These are phyloP conservation scores for Rubroshorea leprosula DNA, from an alignment of 345 rosid species.

Conservation along the genomic window DNA sequence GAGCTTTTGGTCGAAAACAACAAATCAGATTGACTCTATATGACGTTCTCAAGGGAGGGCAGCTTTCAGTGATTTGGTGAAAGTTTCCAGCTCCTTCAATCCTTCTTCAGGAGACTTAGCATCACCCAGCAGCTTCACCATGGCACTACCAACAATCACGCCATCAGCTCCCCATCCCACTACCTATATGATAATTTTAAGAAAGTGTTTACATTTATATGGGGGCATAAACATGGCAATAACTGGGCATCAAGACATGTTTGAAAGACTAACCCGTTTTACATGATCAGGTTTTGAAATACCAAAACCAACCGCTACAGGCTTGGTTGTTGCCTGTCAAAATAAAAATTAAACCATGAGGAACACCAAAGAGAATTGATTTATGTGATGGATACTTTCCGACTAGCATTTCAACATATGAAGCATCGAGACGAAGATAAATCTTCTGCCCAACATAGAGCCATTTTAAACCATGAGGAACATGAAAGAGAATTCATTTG, in stretches of 20 bases:
- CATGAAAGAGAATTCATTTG: too few species aligned
- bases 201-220: too few species aligned
- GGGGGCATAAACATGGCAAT: not conserved
- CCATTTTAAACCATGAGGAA: too few species aligned
- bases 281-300: conserved; percentile 80
- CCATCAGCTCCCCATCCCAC: conserved; percentile 93
- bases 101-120: conserved; percentile 74
- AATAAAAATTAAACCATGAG: too few species aligned
- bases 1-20: too few species aligned
- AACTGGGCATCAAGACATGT: not conserved
- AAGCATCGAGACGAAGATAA: too few species aligned
- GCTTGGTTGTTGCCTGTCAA: conserved; percentile 54
- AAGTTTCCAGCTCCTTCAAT: conserved; percentile 50
- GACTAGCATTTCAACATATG: too few species aligned
- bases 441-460: too few species aligned
- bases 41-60: conserved; percentile 46
- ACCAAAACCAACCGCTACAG: conserved; percentile 81
- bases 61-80: conserved; percentile 57
- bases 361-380: too few species aligned
- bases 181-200: conserved; percentile 27
- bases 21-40: too few species aligned
- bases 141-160: conserved; percentile 82
- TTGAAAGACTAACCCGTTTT: conserved; percentile 46
- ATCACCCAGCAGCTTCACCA: conserved; percentile 65
- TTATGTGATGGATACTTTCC: too few species aligned